A percentile compares a stretch with the other conserved stretches of the same genome.
Evolutionary conservation across 208 protist genomes (phyloP).

Genomic region (Ichthyophonus hoferi): DNA sequence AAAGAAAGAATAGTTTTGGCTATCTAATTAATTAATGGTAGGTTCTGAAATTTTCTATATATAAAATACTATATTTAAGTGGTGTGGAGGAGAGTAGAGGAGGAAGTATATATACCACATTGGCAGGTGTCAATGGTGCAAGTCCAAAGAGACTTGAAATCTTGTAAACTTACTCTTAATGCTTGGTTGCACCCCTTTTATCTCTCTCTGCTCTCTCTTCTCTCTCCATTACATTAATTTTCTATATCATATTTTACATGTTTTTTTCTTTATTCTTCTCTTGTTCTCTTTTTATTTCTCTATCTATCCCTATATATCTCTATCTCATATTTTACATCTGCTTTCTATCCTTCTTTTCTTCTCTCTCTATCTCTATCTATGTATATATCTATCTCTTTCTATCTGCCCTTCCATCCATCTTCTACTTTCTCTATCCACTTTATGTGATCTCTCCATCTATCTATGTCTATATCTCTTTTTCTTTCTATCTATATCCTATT

Average conservation of each 20-base stretch:
- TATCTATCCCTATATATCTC: neutral
- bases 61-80: no score
- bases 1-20: no score
- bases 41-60: no score
- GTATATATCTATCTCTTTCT: neutral
- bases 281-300: neutral
- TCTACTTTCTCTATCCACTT: neutral
- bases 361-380: neutral
- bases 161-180: no score
- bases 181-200: no score
- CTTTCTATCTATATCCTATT: neutral
- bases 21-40: no score
- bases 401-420: neutral
- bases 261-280: neutral
- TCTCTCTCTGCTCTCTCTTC: neutral
- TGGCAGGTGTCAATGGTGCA: no score
- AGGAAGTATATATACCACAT: no score
- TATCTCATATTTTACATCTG: neutral
- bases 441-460: neutral
- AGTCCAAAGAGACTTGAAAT: no score
- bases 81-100: no score
- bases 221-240: neutral
- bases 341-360: neutral
- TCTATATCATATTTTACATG: neutral
- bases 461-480: neutral